Conservation (phyloP, 768 basidiomycete species). For the Galerina marginata region DNA sequence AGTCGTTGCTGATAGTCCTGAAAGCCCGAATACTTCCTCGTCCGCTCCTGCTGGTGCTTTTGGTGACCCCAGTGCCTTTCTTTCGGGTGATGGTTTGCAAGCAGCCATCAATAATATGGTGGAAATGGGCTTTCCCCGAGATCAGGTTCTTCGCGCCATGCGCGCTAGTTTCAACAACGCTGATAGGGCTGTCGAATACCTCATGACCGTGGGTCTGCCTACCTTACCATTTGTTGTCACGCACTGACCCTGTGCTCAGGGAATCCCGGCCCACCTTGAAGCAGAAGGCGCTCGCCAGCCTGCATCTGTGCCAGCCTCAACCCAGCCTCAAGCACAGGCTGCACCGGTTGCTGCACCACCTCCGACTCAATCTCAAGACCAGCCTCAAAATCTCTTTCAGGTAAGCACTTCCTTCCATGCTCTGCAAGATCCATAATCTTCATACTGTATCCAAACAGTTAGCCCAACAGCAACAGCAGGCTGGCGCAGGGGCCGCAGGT, state of each 20-base stretch:
- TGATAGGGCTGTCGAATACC: constrained; percentile 97
- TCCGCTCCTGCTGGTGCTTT: constrained; percentile 41
- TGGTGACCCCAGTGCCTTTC: constrained; percentile 62
- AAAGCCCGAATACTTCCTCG: constrained; percentile 41
- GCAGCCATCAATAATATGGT: constrained; percentile 80
- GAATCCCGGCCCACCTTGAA: constrained; percentile 76
- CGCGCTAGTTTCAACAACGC: constrained; percentile 97
- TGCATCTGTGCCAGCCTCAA: constrained; percentile 42
- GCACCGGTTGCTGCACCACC: constrained; percentile 35
- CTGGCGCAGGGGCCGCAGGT: constrained; percentile 31
- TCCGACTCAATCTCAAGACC: constrained; percentile 38
- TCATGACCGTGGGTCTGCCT: constrained; percentile 74
- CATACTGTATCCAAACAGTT: constrained; percentile 46
- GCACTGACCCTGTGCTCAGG: constrained; percentile 48
- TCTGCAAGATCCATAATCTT: neutral
- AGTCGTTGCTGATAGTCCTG: constrained; percentile 28
- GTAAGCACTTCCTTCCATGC: constrained; percentile 38
- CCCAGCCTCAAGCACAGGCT: constrained; percentile 40
- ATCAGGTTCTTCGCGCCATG: constrained; percentile 83
- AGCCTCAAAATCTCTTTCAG: constrained; percentile 88
- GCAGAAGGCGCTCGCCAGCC: constrained; percentile 45
- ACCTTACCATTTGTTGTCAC: neutral
- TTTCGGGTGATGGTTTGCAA: constrained; percentile 80
- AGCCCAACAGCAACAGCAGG: constrained; percentile 73
- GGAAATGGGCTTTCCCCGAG: constrained; percentile 93